A percentile compares a stretch with the other conserved stretches of the same genome.
Evolutionary conservation across 140 eudicot species (phyloP).

Genomic region (Stevia rebaudiana): DNA sequence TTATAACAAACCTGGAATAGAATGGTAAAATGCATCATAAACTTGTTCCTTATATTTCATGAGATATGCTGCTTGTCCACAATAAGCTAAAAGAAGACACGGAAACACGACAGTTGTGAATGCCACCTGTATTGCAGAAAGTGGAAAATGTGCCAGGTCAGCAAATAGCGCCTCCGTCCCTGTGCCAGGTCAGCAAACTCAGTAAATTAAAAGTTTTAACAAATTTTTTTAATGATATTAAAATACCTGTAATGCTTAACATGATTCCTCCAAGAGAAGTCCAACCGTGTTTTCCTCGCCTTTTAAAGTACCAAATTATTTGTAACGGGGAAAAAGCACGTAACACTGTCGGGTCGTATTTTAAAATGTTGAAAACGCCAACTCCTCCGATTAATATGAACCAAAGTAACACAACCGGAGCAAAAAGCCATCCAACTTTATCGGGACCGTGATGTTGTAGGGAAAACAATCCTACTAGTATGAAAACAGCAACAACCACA

Average conservation of each 20-base stretch:
- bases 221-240: too few species aligned
- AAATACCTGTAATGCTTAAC: conserved; percentile 36
- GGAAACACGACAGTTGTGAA: conserved; percentile 80
- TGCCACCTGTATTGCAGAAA: conserved; percentile 73
- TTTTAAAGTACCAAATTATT: conserved; percentile 33
- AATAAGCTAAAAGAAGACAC: conserved; percentile 82
- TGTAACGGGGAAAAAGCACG: conserved; percentile 28
- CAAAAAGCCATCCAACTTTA: conserved; percentile 40
- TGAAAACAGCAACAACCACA: conserved; percentile 27
- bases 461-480: conserved; percentile 31
- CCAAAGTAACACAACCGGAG: conserved; percentile 37
- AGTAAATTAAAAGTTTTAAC: too few species aligned
- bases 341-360: conserved; percentile 25
- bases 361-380: conserved; percentile 30
- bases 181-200: conserved; percentile 23
- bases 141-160: conserved; percentile 78
- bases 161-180: conserved; percentile 95
- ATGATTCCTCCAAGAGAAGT: conserved; percentile 45
- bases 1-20: conserved; percentile 60
- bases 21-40: conserved; percentile 70
- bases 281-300: conserved; percentile 37
- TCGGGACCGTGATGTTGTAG: conserved; percentile 39
- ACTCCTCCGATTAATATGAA: conserved; percentile 34
- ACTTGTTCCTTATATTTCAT: conserved; percentile 65
- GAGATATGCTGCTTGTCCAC: conserved; percentile 93